phyloP scores from a whole-genome alignment of 345 rosid species.

The Passiflora organensis region DNA sequence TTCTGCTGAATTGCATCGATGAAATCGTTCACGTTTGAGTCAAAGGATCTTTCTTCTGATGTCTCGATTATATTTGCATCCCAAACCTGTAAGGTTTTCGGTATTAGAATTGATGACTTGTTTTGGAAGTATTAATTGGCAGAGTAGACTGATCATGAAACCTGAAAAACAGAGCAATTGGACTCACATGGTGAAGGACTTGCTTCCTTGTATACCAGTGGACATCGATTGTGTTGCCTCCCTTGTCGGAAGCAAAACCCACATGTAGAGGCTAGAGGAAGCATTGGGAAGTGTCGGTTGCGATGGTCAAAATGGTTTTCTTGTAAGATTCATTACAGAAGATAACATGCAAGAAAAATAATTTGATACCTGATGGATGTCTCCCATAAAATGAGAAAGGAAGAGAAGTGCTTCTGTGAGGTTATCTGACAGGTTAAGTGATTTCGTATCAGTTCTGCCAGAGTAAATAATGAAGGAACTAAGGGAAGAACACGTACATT shows the following conservation, averaged over 20 bases:
- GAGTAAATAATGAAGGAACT: neutral
- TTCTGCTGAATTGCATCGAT: slow-evolving; percentile 58
- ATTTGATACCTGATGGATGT: slow-evolving; percentile 69
- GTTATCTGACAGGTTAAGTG: slow-evolving; percentile 45
- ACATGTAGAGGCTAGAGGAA: slow-evolving; percentile 86
- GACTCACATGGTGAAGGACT: slow-evolving; percentile 77
- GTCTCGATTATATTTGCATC: slow-evolving; percentile 66
- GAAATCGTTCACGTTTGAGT: slow-evolving; percentile 42
- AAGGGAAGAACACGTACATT: slow-evolving; percentile 54
- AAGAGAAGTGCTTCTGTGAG: slow-evolving; percentile 89
- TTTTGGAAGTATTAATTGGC: no score
- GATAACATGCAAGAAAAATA: neutral
- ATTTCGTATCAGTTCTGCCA: neutral
- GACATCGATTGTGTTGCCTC: slow-evolving; percentile 77
- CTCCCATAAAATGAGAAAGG: slow-evolving; percentile 83
- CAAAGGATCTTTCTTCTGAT: slow-evolving; percentile 49
- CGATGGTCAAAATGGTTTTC: neutral
- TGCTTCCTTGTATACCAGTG: slow-evolving; percentile 76
- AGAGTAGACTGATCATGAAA: no score
- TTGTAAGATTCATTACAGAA: neutral
- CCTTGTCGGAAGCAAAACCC: slow-evolving; percentile 65
- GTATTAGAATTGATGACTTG: neutral
- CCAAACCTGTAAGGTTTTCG: slow-evolving; percentile 58
- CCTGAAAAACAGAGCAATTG: no score
- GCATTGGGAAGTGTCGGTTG: neutral